Evolutionary conservation across 352 stramenopile species (phyloP), one percentile per base, ranked within the genome.

Genomic region (Phytophthora boehmeriae): DNA sequence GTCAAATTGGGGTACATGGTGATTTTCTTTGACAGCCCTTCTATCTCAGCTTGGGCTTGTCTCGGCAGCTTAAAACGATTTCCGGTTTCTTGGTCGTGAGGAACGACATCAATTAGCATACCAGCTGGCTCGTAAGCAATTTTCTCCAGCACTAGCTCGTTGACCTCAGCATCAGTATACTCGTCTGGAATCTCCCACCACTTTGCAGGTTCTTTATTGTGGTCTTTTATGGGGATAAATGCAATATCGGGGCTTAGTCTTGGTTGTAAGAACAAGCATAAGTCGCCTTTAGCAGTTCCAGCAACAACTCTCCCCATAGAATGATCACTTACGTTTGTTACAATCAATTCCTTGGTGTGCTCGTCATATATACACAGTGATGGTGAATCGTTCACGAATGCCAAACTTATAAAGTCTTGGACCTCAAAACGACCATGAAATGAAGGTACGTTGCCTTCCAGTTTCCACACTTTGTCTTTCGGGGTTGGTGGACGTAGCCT

Each of bases 151-250:
- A 87, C 68, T 14, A 88, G 73, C 36, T 79, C 78, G 20, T 85
- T 85, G 45, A 90, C 83, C 41, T 90, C 76, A 4, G 68, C 76
- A 53, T 87, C 79, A 1, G 78, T 76, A 25, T 83, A 86, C 50
- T 83, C 77, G 19, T 88, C 80, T 0, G 83, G 80, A 34, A 92
- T 83, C 44, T 92, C 80, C 80, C 80, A 92, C 83, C 83, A 92
- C 42, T 90, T 90, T 2, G 71, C 75, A 10, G 80, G 80, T 19
- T 88, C 81, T 48, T 73, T 80, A 10, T 35, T 52, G 13, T 65
- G 49, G 22, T 76, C 64, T 20, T 59, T 64, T 27, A 73, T 54
- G 4, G 44, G 59, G 25, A 78, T 41, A 10, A 68, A 64, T 28
- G 83, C 63, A n/a, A 66, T 32, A 39, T 75, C 56, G 1, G 74